phyloP scores from a whole-genome alignment of 1,284 basidiomycete species.

The Ganoderma resinaceum region DNA sequence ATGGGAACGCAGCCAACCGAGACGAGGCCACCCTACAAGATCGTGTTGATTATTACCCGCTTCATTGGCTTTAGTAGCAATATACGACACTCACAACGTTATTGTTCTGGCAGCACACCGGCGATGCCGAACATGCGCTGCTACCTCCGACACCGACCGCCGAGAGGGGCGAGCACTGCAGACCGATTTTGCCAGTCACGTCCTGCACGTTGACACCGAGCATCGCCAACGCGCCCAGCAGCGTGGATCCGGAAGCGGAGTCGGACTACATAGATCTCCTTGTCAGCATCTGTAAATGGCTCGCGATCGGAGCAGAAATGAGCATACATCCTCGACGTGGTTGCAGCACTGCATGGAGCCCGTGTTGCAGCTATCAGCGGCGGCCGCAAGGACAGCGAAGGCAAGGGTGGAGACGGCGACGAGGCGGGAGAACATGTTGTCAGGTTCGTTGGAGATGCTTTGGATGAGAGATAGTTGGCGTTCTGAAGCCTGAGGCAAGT shows the following conservation, averaged over 20 bases:
- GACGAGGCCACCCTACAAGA: background rate
- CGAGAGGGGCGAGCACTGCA: conserved; percentile 26
- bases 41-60: too few species aligned
- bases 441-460: background rate
- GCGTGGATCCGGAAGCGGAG: conserved; percentile 18
- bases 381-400: conserved; percentile 23
- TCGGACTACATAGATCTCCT: background rate
- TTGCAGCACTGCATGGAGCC: conserved; percentile 32
- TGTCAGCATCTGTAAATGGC: background rate
- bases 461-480: background rate
- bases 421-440: conserved; percentile 21
- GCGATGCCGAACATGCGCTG: too few species aligned
- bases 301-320: too few species aligned
- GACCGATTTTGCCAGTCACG: conserved; percentile 20
- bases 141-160: conserved; percentile 25
- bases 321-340: conserved; percentile 23
- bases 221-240: conserved; percentile 10
- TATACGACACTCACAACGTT: conserved; percentile 21
- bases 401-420: conserved; percentile 17
- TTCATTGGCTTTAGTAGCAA: background rate
- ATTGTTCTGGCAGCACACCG: conserved; percentile 32
- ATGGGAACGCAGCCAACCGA: background rate
- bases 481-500: background rate
- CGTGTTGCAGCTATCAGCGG: conserved; percentile 26
- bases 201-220: conserved; percentile 23